Conservation (phyloP, 1,284 basidiomycete genomes). For the Cutaneotrichosporon cyanovorans region DNA sequence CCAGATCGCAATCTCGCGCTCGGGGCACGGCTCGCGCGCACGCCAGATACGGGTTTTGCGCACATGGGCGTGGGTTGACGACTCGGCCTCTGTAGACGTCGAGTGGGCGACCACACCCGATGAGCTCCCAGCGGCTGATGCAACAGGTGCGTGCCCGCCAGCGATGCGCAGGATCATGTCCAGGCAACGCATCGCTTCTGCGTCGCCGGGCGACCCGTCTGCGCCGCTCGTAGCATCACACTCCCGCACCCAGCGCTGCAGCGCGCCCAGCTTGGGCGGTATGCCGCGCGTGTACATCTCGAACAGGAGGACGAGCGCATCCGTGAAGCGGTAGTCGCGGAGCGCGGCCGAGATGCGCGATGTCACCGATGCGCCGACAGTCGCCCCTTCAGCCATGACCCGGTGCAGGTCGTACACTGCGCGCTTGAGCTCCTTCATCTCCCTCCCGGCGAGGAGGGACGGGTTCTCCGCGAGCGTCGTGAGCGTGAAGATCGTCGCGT, state of each 20-base stretch:
- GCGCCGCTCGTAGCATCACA: conserved; percentile 51
- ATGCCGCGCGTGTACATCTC: conserved; percentile 52
- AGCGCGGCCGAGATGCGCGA: conserved; percentile 51
- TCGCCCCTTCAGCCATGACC: conserved; percentile 38
- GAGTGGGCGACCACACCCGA: conserved; percentile 12
- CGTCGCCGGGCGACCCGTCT: conserved; percentile 33
- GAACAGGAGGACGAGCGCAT: conserved; percentile 52
- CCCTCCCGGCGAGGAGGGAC: conserved; percentile 29
- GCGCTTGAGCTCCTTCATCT: conserved; percentile 42
- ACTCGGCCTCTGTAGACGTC: conserved; percentile 14
- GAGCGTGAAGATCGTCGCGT: conserved; percentile 36
- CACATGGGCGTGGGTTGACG: conserved; percentile 15
- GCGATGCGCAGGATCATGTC: conserved; percentile 52
- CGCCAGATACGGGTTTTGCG: conserved; percentile 28
- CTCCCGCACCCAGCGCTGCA: conserved; percentile 55
- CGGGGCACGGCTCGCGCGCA: conserved; percentile 25
- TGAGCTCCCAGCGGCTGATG: not conserved
- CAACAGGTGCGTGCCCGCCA: conserved; percentile 9
- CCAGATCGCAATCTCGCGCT: conserved; percentile 35
- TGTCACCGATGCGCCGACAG: conserved; percentile 45
- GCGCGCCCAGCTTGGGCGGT: conserved; percentile 52
- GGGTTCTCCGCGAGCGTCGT: conserved; percentile 36
- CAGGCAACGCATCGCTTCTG: conserved; percentile 48
- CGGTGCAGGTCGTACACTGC: conserved; percentile 38
- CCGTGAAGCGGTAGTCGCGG: conserved; percentile 45